Evolutionary conservation across 345 rosid genomes (phyloP), one percentile per base, ranked within the genome.

Genomic region (Reutealis trisperma): DNA sequence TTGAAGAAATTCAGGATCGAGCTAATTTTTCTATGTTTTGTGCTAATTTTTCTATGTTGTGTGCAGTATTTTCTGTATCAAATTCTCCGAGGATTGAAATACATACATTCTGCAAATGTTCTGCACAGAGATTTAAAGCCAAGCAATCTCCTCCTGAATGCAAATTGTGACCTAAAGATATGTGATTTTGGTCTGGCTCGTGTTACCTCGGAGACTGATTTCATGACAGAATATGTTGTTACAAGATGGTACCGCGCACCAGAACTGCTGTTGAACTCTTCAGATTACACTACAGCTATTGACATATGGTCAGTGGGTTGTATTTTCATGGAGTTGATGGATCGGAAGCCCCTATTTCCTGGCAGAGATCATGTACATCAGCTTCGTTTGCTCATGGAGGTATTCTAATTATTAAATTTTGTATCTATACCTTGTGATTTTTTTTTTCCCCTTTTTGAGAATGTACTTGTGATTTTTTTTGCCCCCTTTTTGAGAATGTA

Each of bases 251-350:
- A 96, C 77, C 92, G 99, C 12, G 93, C 99, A 63, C 99, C 99
- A 3, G 99, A 95, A 83, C 89, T 95, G 79, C 71, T 95, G 62
- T 77, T 95, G 69, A 88, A 89, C 84, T 92, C 97, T 42, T 87
- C 89, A 72, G 91, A 89, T 75, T 95, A 93, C 70, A 93, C 96
- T 16, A 84, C 92, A 59, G 96, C 99, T 18, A 96, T 96, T 71
- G 99, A 96, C 88, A 93, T 96, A 25, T 96, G 99, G 99, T 94
- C 98, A 60, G 99, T 94, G 47, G 98, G 99, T 52, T 95, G 99
- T 77, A 85, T 95, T 71, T 95, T 93, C 80, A 86, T 93, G 94
- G 98, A 95, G 80, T 62, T 90, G 83, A 80, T 92, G 87, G 91
- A 86, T 80, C 86, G 97, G 58, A 79, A 86, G 79, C 96, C 98